These are phyloP conservation scores for Pythium insidiosum DNA, from an alignment of 352 stramenopile species.

Conservation along the genomic window DNA sequence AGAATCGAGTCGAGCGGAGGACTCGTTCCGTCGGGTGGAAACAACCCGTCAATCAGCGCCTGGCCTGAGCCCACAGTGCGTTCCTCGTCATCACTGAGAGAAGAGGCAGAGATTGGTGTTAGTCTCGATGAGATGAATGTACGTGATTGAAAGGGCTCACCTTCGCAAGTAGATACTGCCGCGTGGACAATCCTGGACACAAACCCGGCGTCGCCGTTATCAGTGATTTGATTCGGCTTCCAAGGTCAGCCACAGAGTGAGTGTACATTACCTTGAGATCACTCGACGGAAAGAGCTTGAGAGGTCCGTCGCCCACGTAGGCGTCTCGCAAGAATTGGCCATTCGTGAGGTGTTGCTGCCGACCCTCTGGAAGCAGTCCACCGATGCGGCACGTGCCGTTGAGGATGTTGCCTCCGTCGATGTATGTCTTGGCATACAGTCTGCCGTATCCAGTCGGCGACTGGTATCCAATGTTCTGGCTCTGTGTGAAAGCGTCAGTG, in stretches of 20 bases:
- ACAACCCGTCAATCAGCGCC: constrained; percentile 69
- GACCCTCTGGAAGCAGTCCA: constrained; percentile 59
- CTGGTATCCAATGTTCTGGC: constrained; percentile 58
- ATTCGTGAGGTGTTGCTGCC: constrained; percentile 72
- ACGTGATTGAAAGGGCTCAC: constrained; percentile 5
- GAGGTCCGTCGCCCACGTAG: constrained; percentile 60
- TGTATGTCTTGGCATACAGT: constrained; percentile 75
- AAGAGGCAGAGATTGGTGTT: too few species aligned
- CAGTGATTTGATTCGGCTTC: too few species aligned
- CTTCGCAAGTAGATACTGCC: constrained; percentile 65
- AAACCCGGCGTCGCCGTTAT: too few species aligned
- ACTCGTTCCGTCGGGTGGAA: constrained; percentile 44
- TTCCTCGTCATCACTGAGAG: constrained; percentile 75
- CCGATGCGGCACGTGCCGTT: constrained; percentile 67
- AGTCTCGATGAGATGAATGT: too few species aligned
- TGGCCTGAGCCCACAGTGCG: constrained; percentile 79
- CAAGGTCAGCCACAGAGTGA: too few species aligned
- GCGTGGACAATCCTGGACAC: too few species aligned
- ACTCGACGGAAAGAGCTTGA: constrained; percentile 60
- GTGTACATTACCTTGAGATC: constrained; percentile 68
- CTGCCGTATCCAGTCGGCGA: constrained; percentile 48
- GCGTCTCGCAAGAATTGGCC: constrained; percentile 52
- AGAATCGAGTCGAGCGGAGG: constrained; percentile 56
- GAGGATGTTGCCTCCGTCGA: constrained; percentile 69
- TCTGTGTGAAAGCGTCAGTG: constrained; percentile 21